A percentile compares a stretch with the other conserved stretches of the same genome.
Evolutionary conservation across 1,284 basidiomycete species (phyloP).

Genomic region (Rhodotorula sp.): DNA sequence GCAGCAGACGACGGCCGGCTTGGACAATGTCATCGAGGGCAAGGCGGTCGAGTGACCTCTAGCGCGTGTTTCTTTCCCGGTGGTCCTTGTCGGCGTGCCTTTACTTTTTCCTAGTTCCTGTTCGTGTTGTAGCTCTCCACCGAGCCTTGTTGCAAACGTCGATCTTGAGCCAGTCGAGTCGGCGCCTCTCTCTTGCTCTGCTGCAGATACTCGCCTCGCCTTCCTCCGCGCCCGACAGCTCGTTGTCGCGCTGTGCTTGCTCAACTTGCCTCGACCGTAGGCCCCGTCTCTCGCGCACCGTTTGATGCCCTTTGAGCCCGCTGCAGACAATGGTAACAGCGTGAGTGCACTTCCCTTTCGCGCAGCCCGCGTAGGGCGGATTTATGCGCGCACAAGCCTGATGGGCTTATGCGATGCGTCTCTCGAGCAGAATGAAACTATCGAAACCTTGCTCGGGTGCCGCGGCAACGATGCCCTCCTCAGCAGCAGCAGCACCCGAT

Average conservation of each 20-base stretch:
- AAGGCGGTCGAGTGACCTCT: slow-evolving; percentile 11
- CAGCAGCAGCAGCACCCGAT: slow-evolving; percentile 1
- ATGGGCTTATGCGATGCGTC: too few species aligned
- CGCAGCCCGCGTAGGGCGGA: background rate
- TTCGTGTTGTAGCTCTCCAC: background rate
- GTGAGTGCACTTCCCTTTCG: background rate
- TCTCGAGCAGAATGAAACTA: background rate
- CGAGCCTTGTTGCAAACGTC: too few species aligned
- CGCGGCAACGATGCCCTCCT: background rate
- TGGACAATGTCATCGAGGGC: slow-evolving; percentile 30
- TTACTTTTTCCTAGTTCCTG: background rate
- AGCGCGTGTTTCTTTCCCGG: background rate
- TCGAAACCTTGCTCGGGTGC: slow-evolving; percentile 6
- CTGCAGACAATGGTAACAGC: slow-evolving; percentile 2
- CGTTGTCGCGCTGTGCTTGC: background rate
- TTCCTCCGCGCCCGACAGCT: background rate
- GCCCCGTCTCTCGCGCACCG: background rate
- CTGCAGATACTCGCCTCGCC: too few species aligned
- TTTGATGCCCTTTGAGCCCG: slow-evolving; percentile 4
- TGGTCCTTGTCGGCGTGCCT: background rate
- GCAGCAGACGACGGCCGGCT: slow-evolving; percentile 7
- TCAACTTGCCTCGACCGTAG: background rate
- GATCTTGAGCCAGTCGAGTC: too few species aligned
- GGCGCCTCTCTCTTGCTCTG: too few species aligned
- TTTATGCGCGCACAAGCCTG: background rate